A percentile compares a stretch with the other conserved stretches of the same genome.
phyloP scores from a whole-genome alignment of 805 yeast genomes.

The Candida ulmi region DNA sequence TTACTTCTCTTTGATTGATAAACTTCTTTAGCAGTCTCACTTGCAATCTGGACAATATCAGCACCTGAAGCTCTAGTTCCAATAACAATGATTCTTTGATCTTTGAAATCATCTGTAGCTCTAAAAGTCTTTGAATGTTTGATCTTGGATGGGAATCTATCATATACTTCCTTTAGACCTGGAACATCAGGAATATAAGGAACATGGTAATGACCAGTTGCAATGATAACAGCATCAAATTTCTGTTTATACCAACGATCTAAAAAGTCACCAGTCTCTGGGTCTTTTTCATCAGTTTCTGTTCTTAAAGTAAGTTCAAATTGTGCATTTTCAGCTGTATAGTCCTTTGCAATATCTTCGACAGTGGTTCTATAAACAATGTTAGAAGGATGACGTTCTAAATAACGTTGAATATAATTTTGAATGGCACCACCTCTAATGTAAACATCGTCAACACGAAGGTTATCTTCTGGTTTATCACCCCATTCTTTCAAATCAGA shows the following conservation, averaged over 20 bases:
- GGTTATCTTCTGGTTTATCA: slow-evolving; percentile 9
- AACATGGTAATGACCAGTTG: slow-evolving; percentile 50
- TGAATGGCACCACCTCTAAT: slow-evolving; percentile 44
- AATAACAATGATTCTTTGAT: slow-evolving; percentile 42
- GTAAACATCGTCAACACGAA: slow-evolving; percentile 39
- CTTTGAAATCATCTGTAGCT: slow-evolving; percentile 25
- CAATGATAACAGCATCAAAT: slow-evolving; percentile 39
- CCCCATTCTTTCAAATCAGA: slow-evolving; percentile 35
- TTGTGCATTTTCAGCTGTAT: slow-evolving; percentile 7
- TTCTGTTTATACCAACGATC: slow-evolving; percentile 33
- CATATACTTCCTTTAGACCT: slow-evolving; percentile 34
- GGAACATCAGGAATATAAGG: slow-evolving; percentile 45
- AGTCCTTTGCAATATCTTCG: slow-evolving; percentile 29
- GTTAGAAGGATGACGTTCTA: slow-evolving; percentile 22
- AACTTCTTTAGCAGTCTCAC: slow-evolving; percentile 3
- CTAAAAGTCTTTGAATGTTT: slow-evolving; percentile 40
- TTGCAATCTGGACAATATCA: slow-evolving; percentile 37
- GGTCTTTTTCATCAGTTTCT: slow-evolving; percentile 16
- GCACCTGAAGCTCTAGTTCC: slow-evolving; percentile 70
- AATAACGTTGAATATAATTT: slow-evolving; percentile 46
- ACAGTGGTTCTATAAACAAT: slow-evolving; percentile 31
- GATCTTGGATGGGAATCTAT: slow-evolving; percentile 11
- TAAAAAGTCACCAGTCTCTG: slow-evolving; percentile 12
- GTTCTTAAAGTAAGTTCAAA: slow-evolving; percentile 28
- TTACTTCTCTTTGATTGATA: slow-evolving; percentile 28